These are phyloP conservation scores for Teunomyces tritomae DNA, from an alignment of 805 yeast genomes.

Conservation along the genomic window DNA sequence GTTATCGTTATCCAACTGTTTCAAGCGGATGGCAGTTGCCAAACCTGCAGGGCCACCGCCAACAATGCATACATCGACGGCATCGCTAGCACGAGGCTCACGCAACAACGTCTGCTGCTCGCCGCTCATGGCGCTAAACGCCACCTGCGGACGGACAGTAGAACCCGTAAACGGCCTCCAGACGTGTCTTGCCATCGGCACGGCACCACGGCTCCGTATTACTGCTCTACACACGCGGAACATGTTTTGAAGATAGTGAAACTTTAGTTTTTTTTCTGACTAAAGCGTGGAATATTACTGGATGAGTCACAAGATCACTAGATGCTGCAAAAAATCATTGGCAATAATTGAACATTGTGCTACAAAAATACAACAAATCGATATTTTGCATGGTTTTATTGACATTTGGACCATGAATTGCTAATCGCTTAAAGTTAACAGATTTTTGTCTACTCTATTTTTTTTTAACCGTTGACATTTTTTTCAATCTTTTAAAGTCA, in stretches of 20 bases:
- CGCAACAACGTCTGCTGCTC: conserved; percentile 4
- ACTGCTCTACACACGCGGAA: background rate
- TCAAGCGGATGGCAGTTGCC: conserved; percentile 86
- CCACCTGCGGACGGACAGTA: background rate
- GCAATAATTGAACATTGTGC: too few relatives aligned
- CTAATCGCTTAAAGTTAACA: too few relatives aligned
- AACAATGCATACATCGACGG: conserved; percentile 90
- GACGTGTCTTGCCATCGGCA: background rate
- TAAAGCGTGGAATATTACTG: background rate
- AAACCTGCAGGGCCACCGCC: conserved; percentile 99
- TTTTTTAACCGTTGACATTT: too few relatives aligned
- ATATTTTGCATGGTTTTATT: too few relatives aligned
- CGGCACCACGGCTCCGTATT: too few relatives aligned
- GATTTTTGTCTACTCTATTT: too few relatives aligned
- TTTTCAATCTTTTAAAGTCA: too few relatives aligned
- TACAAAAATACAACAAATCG: too few relatives aligned
- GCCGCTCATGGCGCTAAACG: background rate
- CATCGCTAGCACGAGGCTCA: conserved; percentile 76
- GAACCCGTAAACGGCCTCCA: background rate
- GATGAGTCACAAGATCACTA: background rate
- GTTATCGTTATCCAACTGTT: conserved; percentile 72
- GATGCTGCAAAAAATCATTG: background rate
- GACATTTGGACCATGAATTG: too few relatives aligned
- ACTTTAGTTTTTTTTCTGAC: background rate
- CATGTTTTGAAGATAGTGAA: background rate